These are phyloP conservation scores for Filosporella fistucella DNA, from an alignment of 495 filamentous ascomycete species.

Conservation along the genomic window DNA sequence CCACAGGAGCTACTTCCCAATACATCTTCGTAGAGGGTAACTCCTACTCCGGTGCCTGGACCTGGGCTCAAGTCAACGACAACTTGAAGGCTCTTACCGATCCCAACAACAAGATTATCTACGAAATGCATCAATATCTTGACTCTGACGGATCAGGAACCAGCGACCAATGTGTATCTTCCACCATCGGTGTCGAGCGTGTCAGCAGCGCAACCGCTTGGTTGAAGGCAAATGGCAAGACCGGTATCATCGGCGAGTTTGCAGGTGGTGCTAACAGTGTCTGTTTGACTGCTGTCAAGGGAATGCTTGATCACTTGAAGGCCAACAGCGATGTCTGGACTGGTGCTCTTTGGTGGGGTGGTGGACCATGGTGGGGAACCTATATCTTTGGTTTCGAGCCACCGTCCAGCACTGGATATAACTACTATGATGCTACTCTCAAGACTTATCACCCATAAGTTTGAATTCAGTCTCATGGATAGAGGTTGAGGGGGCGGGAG, in stretches of 20 bases:
- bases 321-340: constrained; percentile 65
- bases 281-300: constrained; percentile 60
- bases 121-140: constrained; percentile 49
- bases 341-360: constrained; percentile 63
- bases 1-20: constrained; percentile 53
- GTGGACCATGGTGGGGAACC: constrained; percentile 17
- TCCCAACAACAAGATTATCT: constrained; percentile 36
- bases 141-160: constrained; percentile 57
- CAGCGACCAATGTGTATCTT: constrained; percentile 43
- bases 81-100: constrained; percentile 48
- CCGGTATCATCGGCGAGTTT: constrained; percentile 66
- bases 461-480: no score
- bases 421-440: constrained; percentile 2
- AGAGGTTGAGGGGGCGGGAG: no score
- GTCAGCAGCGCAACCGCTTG: constrained; percentile 60
- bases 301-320: constrained; percentile 55
- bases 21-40: constrained; percentile 63
- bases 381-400: constrained; percentile 12
- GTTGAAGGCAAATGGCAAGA: constrained; percentile 63
- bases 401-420: constrained; percentile 6
- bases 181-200: constrained; percentile 57
- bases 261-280: constrained; percentile 62
- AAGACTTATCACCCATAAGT: constrained; percentile 7
- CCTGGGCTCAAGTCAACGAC: constrained; percentile 30
- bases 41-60: constrained; percentile 16